Evolutionary conservation across 1,284 basidiomycete species (phyloP), one percentile per base, ranked within the genome.

Genomic region (Leccinum solheimii): DNA sequence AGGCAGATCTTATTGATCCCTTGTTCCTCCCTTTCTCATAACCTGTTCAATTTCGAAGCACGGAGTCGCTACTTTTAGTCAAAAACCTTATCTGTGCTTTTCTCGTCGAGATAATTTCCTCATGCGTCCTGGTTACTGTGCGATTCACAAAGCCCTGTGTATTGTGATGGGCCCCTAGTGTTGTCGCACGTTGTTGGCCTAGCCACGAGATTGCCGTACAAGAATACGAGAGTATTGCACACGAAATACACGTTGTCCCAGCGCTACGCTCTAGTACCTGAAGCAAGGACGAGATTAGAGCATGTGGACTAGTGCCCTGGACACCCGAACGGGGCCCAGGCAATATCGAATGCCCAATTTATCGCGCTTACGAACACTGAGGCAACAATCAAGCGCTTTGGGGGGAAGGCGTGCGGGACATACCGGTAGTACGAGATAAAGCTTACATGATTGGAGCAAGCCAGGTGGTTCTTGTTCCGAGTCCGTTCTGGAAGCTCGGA

Each of bases 81-180:
- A 72, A 70, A 70, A 70, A 70, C 72, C 63, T 70, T 70, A 74
- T 72, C 58, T 67, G 21, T 65, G 23, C 59, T 59, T 60, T 69
- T 62, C 36, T 73, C 64, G 64, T 62, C 43, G 51, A 43, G 52
- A 65, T 55, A 54, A 40, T 62, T 71, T 54, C 72, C 68, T 61
- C 58, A 54, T 73, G 54, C 40, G 67, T 71, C 59, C 58, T 63
- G 30, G 72, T 61, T 62, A 68, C 62, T 21, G 55, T 59, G 66
- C 52, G 59, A 60, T 67, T 61, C 32, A 19, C 49, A 58, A 61
- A 58, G 66, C 45, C 55, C 45, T 53, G 62, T 21, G 66, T 63
- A 64, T 59, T 69, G 63, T 65, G 56, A 62, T 65, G 53, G 60
- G 58, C 34, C 62, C 61, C 65, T 61, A 62, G 61, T 52, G 49